Evolutionary conservation across 2,329 filamentous ascomycete genomes (phyloP).

Genomic region (Fusarium redolens): DNA sequence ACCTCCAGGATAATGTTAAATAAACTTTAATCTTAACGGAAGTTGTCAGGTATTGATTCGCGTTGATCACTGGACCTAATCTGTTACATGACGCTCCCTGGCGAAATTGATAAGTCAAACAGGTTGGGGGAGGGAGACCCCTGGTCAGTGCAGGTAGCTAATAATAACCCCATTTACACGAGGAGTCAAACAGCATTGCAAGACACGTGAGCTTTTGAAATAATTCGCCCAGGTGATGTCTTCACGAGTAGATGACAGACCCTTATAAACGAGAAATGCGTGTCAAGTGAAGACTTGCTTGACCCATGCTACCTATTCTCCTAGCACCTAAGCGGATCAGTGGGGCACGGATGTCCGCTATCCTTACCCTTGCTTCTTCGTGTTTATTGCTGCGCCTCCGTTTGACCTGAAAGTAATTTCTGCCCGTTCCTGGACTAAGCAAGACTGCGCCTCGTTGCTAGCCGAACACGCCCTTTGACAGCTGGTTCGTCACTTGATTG

Average conservation of each 20-base stretch:
- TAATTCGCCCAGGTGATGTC: neutral
- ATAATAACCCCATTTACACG: too few species aligned
- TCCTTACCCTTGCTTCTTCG: neutral
- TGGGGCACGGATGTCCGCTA: neutral
- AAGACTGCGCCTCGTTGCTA: neutral
- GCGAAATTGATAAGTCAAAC: too few species aligned
- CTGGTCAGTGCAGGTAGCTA: too few species aligned
- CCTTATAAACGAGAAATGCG: neutral
- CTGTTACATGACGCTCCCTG: too few species aligned
- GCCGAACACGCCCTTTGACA: neutral
- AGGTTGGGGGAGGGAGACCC: too few species aligned
- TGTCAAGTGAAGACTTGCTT: neutral
- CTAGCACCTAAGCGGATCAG: neutral
- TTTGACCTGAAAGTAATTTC: neutral
- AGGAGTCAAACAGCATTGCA: neutral
- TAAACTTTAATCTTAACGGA: too few species aligned
- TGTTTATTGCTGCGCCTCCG: neutral
- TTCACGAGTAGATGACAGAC: neutral
- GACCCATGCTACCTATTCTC: neutral
- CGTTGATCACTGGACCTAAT: too few species aligned
- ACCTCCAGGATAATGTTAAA: neutral
- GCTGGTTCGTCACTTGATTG: neutral
- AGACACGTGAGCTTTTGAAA: neutral
- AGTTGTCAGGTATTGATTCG: too few species aligned
- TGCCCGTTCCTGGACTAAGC: neutral